phyloP scores from a whole-genome alignment of 371 early-diverging fungal genomes.

The Mucor piriformis region DNA sequence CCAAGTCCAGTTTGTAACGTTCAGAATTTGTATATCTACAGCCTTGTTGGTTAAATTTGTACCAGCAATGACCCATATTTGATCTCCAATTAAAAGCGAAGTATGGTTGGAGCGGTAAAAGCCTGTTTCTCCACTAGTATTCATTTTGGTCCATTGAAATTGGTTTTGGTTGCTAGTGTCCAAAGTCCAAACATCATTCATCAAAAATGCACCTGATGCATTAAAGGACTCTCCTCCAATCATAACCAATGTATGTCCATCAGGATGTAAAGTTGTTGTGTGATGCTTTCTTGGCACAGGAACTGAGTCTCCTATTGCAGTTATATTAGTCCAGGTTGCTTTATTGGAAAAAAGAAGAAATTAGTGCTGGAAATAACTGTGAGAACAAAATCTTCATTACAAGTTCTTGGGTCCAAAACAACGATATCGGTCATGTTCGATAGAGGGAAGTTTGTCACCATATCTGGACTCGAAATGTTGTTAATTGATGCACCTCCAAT shows the following conservation, averaged over 20 bases:
- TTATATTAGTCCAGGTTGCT: constrained; percentile 25
- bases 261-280: constrained; percentile 28
- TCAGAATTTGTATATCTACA: constrained; percentile 34
- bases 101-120: constrained; percentile 32
- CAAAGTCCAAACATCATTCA: constrained; percentile 28
- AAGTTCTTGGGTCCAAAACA: constrained; percentile 27
- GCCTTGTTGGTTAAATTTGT: constrained; percentile 22
- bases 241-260: constrained; percentile 26
- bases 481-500: constrained; percentile 24
- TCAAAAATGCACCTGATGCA: constrained; percentile 14
- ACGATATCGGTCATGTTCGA: constrained; percentile 30
- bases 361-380: background rate
- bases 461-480: constrained; percentile 14
- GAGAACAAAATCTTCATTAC: too few species aligned
- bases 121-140: constrained; percentile 12
- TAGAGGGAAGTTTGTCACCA: constrained; percentile 23
- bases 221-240: constrained; percentile 33
- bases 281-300: constrained; percentile 32
- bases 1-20: constrained; percentile 27
- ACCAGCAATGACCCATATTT: constrained; percentile 33
- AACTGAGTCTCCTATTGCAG: constrained; percentile 8
- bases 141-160: constrained; percentile 17
- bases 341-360: background rate
- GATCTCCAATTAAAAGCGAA: constrained; percentile 24
- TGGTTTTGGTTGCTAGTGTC: constrained; percentile 17